These are phyloP conservation scores for Pseudocercospora fijiensis DNA, from an alignment of 2,329 filamentous ascomycete genomes.

Conservation along the genomic window DNA sequence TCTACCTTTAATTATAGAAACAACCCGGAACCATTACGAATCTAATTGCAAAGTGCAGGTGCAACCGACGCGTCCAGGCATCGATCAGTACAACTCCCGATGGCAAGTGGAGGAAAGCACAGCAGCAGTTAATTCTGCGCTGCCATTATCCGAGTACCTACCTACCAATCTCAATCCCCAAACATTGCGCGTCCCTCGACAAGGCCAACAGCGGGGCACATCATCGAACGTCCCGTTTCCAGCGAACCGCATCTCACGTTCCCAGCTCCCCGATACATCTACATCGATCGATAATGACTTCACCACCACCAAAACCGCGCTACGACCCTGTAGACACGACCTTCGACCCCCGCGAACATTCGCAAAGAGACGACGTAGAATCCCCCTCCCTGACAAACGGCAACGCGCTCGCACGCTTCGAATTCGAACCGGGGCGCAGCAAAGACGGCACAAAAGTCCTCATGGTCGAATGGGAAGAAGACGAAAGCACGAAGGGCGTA, in stretches of 20 bases:
- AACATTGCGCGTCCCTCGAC: background rate
- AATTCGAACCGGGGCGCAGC: constrained; percentile 74
- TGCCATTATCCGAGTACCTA: background rate
- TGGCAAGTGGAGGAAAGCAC: background rate
- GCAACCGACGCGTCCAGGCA: constrained; percentile 5
- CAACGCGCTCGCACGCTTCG: constrained; percentile 76
- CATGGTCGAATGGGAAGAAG: constrained; percentile 87
- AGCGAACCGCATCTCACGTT: constrained; percentile 6
- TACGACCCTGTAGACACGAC: constrained; percentile 47
- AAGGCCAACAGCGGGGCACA: background rate
- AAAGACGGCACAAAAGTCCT: constrained; percentile 81
- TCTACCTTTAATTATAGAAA: too few species aligned
- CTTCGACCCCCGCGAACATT: constrained; percentile 27
- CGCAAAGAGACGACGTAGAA: constrained; percentile 36
- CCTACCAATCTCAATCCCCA: background rate
- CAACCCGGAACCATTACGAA: background rate
- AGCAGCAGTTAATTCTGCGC: background rate
- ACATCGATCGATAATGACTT: background rate
- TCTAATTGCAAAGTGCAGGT: background rate
- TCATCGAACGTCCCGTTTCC: background rate
- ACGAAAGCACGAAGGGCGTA: constrained; percentile 51
- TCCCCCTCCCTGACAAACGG: constrained; percentile 50
- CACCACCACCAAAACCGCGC: constrained; percentile 29
- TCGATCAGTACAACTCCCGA: constrained; percentile 1
- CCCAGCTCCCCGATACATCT: background rate